These are phyloP conservation scores for Onygena corvina DNA, from an alignment of 2,329 filamentous ascomycete species.

Conservation along the genomic window DNA sequence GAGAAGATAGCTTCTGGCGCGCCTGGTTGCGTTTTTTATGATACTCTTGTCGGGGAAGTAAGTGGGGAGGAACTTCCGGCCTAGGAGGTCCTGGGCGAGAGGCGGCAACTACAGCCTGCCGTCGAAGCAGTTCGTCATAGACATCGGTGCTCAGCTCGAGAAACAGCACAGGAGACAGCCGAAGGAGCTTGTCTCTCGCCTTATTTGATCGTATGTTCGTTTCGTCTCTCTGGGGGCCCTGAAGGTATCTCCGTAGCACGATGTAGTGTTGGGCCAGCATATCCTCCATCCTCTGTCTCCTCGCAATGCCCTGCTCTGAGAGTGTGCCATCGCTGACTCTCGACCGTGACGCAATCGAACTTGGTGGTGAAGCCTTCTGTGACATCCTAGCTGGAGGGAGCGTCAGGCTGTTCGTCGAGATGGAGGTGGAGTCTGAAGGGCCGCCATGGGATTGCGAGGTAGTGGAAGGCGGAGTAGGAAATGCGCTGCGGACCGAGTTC, in stretches of 20 bases:
- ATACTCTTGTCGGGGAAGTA: conserved; percentile 77
- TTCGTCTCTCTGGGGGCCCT: conserved; percentile 58
- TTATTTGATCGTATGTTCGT: conserved; percentile 66
- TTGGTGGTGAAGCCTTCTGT: conserved; percentile 67
- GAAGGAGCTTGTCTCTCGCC: conserved; percentile 84
- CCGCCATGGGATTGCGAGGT: conserved; percentile 26
- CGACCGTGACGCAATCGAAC: conserved; percentile 54
- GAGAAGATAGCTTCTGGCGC: conserved; percentile 83
- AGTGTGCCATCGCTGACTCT: conserved; percentile 65
- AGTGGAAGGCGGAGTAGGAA: conserved; percentile 59
- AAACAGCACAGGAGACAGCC: conserved; percentile 84
- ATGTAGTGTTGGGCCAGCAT: conserved; percentile 70
- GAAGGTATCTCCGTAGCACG: conserved; percentile 62
- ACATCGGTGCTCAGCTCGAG: conserved; percentile 96
- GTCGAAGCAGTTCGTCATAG: conserved; percentile 81
- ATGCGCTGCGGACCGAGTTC: conserved; percentile 36
- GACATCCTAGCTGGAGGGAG: conserved; percentile 44
- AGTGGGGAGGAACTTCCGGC: conserved; percentile 51
- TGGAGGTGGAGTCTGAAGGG: conserved; percentile 12
- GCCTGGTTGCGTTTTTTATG: conserved; percentile 97
- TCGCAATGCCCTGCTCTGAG: conserved; percentile 52
- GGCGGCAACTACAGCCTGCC: conserved; percentile 52
- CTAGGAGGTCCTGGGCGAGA: conserved; percentile 34
- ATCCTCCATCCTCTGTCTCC: conserved; percentile 50
- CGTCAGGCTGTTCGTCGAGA: conserved; percentile 27